Evolutionary conservation across 805 yeast species (phyloP), one percentile per base, ranked within the genome.

Genomic region (Maudiozyma barnettii): DNA sequence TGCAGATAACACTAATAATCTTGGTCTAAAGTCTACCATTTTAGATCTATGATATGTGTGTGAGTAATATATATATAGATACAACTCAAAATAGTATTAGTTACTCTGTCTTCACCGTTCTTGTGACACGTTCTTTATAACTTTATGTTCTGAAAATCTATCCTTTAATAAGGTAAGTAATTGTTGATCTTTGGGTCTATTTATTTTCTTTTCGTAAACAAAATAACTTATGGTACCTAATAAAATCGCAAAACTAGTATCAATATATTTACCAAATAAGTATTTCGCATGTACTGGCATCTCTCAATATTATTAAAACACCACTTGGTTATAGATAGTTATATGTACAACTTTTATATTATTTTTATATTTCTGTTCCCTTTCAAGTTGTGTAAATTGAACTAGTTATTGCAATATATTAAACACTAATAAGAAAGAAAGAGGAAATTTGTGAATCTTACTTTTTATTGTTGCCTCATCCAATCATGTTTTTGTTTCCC

Each of bases 181-280:
- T 2, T 74, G 64, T 51, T 81, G 87, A 12, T 86, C 88, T 44
- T 72, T 73, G 31, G 72, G 72, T 76, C 49, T 45, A 43, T 48
- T 77, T 1, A 71, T 71, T 54, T 84, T 70, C 49, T 59, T 65
- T 59, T 84, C 95, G 53, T 81, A 79, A 9, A 79, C 65, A 52
- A 76, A 81, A 60, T 79, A 84, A 4, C 88, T 78, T 7, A 75
- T 64, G 0, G 75, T 71, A 1, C 95, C 95, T 1, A 83, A 72
- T 0, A 71, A 59, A 2, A 83, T 56, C 2, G 84, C 90, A 51
- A 82, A 74, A 2, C 81, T 23, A 5, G 91, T 88, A 59, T 84
- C 95, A 9, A 75, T 60, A 51, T 70, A 66, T 56, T 53, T 68
- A 39, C 76, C 72, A 13, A 78, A 66, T 45, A 78, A 64, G 58